Conservation (phyloP, 176 grass and related monocot genomes). For the Hordeum vulgare region MorexV3_pseudomolecules_assembly NC_058518.1:403052473-403052972, state of each 20-base stretch:
- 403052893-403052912: constrained; percentile 5
- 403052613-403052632: no score
- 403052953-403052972: neutral
- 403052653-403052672: neutral
- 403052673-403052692: neutral
- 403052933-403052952: neutral
- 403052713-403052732: neutral
- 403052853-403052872: neutral
- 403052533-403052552: no score
- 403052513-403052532: no score
- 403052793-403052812: neutral
- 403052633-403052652: neutral
- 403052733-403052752: neutral
- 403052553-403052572: no score
- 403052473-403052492: no score
- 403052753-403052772: neutral
- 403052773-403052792: neutral
- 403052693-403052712: neutral
- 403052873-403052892: neutral
- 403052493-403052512: no score
- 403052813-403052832: constrained; percentile 9
- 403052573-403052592: no score
- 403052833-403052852: neutral
- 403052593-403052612: no score
- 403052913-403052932: neutral